Conservation (phyloP, 129 eudicot species). For the Oenanthe sinensis region DNA sequence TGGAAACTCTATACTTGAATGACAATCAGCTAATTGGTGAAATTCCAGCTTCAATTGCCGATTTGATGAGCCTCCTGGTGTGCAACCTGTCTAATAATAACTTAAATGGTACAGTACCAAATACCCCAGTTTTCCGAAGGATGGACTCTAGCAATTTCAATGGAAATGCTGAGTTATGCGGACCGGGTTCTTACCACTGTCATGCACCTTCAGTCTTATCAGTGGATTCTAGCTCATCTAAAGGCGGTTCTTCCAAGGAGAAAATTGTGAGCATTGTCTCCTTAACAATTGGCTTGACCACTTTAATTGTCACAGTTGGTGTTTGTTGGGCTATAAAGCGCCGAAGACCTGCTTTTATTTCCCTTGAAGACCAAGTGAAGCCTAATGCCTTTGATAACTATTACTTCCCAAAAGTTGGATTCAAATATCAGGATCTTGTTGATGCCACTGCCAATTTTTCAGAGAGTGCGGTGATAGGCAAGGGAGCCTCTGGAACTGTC, state of each 20-base stretch:
- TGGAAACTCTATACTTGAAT: constrained; percentile 62
- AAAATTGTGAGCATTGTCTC: constrained; percentile 52
- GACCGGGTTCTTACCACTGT: constrained; percentile 32
- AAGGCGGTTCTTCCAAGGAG: constrained; percentile 35
- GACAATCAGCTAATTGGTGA: constrained; percentile 68
- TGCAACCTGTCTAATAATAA: constrained; percentile 79
- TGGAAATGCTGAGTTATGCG: constrained; percentile 67
- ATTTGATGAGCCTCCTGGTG: constrained; percentile 51
- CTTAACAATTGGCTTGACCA: constrained; percentile 42
- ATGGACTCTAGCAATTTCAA: constrained; percentile 66
- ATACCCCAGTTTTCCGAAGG: constrained; percentile 50
- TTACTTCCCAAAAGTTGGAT: constrained; percentile 72
- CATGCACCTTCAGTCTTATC: constrained; percentile 24
- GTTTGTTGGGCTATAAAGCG: constrained; percentile 61
- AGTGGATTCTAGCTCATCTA: constrained; percentile 33
- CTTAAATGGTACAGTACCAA: constrained; percentile 58
- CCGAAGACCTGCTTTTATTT: constrained; percentile 28
- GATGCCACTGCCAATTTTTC: constrained; percentile 78
- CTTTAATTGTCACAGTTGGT: constrained; percentile 43
- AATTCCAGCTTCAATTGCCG: constrained; percentile 60
- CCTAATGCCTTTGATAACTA: constrained; percentile 39
- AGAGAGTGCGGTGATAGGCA: constrained; percentile 61
- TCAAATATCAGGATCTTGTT: constrained; percentile 66
- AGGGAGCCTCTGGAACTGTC: constrained; percentile 88
- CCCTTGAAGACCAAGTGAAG: constrained; percentile 46